Evolutionary conservation across 306 rosid species (phyloP), one percentile per base, ranked within the genome.

Genomic region (Sophora flavescens): DNA sequence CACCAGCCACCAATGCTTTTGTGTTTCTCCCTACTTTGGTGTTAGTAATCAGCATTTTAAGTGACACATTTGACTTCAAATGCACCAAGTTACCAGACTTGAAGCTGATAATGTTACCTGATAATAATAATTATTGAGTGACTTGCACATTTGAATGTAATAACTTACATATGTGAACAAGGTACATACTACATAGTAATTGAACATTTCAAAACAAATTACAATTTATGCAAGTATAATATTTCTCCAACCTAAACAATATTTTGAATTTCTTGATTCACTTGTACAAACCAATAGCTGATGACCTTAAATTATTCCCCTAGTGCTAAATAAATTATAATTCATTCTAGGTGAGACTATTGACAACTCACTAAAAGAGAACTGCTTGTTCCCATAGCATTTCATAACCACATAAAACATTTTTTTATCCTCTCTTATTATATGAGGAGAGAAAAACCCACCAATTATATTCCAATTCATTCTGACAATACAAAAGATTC

Each of bases 41-140:
- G 88, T 95, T 88, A 32, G 99, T 92, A n/a, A 95, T 87, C 15
- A 95, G 97, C 99, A 95, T 95, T 89, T 87, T 92, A 41, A 95
- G 81, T n/a, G 92, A 77, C 75, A 83, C 33, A 45, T 78, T 89
- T 16, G 92, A 51, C 86, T 88, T 89, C 60, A 92, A 73, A 44
- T 61, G 92, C 0, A 87, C 85, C 75, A 89, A 70, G 79, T 60
- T 78, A 65, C 97, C 97, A 16, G 99, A 90, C 72, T 65, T 87
- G 89, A 95, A 95, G 86, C 93, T 86, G 82, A 95, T 95, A 85
- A 95, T 77, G 86, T 93, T 90, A 26, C 99, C 99, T 95, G 93
- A 86, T 83, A 51, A 77, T 78, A 18, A 18, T 47, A 76, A 78
- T 44, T 68, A 75, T 80, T 14, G 6, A 78, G 77, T 65, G 64